Evolutionary conservation across 1,284 basidiomycete species (phyloP).

Genomic region (Ceratobasidium sp.): DNA sequence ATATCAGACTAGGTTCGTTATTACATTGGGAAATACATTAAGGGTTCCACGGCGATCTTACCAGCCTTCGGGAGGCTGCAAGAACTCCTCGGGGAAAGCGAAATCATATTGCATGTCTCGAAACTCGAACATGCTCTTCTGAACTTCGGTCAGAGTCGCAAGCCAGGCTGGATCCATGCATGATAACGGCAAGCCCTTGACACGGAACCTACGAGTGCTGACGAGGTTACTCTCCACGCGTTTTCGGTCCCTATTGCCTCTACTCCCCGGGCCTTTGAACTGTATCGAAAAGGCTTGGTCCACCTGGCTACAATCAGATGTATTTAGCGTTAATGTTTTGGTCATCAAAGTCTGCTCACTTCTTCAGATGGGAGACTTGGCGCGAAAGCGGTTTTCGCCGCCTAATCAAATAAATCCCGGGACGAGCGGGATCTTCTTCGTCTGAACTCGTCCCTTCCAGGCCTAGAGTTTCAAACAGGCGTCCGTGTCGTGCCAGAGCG

Average conservation of each 20-base stretch:
- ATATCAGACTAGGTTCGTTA: no score
- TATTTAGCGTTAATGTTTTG: no score
- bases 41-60: neutral
- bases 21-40: neutral
- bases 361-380: neutral
- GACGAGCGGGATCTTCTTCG: constrained; percentile 7
- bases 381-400: neutral
- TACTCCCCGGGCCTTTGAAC: constrained; percentile 4
- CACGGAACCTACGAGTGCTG: neutral
- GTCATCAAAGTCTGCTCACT: neutral
- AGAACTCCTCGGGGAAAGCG: neutral
- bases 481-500: neutral
- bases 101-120: constrained; percentile 5
- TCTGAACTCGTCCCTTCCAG: constrained; percentile 7
- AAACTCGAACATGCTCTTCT: neutral
- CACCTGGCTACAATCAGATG: neutral
- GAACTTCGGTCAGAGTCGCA: constrained; percentile 1
- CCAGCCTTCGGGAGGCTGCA: neutral
- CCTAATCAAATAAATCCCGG: neutral
- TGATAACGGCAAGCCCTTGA: neutral
- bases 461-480: neutral
- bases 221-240: neutral
- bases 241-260: neutral
- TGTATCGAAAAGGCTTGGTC: neutral
- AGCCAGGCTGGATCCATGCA: constrained; percentile 1